phyloP scores from a whole-genome alignment of 164 flowering plant species.

The Aristolochia fimbriata region DNA sequence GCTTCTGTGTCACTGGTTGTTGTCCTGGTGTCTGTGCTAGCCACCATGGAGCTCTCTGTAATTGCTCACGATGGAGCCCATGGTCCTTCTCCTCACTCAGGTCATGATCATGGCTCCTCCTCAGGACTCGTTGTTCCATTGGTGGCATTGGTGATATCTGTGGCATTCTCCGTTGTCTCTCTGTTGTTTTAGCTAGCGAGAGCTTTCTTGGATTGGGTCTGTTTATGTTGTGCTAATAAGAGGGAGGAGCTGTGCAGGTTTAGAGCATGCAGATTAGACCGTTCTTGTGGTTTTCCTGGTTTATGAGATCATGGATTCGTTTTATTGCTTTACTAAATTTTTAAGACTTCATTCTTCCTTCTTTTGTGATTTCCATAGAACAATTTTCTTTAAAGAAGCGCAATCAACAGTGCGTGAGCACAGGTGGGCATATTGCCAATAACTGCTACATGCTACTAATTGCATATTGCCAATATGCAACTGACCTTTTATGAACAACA shows the following conservation, averaged over 20 bases:
- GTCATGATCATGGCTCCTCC: neutral
- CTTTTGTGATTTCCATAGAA: too few relatives aligned
- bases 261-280: neutral
- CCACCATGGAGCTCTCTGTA: neutral
- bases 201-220: neutral
- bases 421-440: too few relatives aligned
- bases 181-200: neutral
- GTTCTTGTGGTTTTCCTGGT: neutral
- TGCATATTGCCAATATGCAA: too few relatives aligned
- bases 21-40: neutral
- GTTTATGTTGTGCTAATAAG: neutral
- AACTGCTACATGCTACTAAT: too few relatives aligned
- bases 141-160: neutral
- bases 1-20: neutral
- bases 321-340: neutral
- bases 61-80: neutral
- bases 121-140: neutral
- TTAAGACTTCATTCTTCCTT: neutral
- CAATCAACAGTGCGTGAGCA: too few relatives aligned
- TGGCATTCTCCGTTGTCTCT: conserved; percentile 1
- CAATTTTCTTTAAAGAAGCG: too few relatives aligned
- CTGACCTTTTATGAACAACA: too few relatives aligned
- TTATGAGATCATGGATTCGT: neutral
- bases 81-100: neutral
- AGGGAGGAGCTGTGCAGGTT: too few relatives aligned